A percentile compares a stretch with the other conserved stretches of the same genome.
phyloP scores from a whole-genome alignment of 179 eudicot species.

The Patellifolia procumbens region DNA sequence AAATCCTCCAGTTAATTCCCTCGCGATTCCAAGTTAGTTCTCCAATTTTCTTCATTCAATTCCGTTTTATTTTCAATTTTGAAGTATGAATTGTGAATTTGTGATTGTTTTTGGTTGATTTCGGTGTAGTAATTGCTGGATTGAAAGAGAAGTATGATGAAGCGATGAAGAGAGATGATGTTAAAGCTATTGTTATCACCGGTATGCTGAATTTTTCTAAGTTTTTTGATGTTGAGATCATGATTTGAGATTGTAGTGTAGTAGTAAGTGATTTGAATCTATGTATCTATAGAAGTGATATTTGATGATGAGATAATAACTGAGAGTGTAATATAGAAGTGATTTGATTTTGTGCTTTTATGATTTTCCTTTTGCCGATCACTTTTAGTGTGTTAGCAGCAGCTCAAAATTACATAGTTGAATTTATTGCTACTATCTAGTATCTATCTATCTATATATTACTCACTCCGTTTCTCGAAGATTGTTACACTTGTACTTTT shows the following conservation, averaged over 20 bases:
- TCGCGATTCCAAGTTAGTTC: conserved; percentile 42
- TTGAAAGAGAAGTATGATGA: conserved; percentile 58
- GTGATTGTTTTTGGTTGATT: conserved; percentile 1
- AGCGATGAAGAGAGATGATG: conserved; percentile 71
- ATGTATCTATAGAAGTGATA: too few relatives aligned
- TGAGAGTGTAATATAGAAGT: too few relatives aligned
- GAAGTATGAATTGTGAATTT: neutral
- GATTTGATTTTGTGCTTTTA: neutral
- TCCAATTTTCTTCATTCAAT: neutral
- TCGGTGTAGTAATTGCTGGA: conserved; percentile 54
- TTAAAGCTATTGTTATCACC: conserved; percentile 73
- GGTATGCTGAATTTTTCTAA: conserved; percentile 37
- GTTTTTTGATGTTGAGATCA: neutral
- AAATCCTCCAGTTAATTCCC: conserved; percentile 80
- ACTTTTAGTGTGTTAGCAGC: too few relatives aligned
- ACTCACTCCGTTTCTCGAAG: too few relatives aligned
- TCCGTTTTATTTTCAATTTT: neutral
- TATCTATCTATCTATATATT: too few relatives aligned
- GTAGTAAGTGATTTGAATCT: neutral
- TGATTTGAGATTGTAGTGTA: neutral
- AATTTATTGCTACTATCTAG: too few relatives aligned
- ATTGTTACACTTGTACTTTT: too few relatives aligned
- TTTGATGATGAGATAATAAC: too few relatives aligned
- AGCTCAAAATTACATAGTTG: neutral
- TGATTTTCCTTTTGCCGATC: too few relatives aligned